Evolutionary conservation across 495 filamentous ascomycete genomes (phyloP), one percentile per base, ranked within the genome.

Genomic region (Lichenothelia convexa): DNA sequence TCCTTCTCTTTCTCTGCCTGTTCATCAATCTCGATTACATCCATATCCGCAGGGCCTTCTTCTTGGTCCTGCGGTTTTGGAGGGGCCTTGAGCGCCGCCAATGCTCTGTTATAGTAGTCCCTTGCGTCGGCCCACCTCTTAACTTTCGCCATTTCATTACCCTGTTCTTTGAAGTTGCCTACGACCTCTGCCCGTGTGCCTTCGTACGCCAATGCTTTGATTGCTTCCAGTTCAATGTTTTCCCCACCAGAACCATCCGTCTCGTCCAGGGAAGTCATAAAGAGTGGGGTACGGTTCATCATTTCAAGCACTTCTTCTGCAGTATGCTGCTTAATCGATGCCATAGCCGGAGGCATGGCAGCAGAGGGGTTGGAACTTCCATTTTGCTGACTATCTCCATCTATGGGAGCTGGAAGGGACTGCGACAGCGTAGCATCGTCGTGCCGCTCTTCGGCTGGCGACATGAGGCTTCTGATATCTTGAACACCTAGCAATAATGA

Each of bases 251-350:
- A 48, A 32, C 46, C 68, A 18, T 63, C 65, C 9, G 67, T 63
- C 42, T 86, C 76, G 43, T 83, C 79, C 8, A 94, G 68, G 43
- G 76, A 69, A 4, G 81, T 94, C 89, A 97, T 97, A 62, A 97
- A 97, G 20, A 97, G 63, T 4, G 91, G 89, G 9, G 71, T 73
- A 46, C 74, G 70, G 50, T 84, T 85, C 56, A 93, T 63, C 45
- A 84, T 75, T 18, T 66, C 62, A 17, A 79, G 51, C 9, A 89
- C 61, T 43, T 91, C 78, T 24, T 81, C 75, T 1, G 70, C 62
- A 2, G 75, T 71, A 53, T 80, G 69, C 41, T 67, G 65, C 15
- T 61, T 56, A 20, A 71, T 57, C 26, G 68, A 62, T 3, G 70
- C 70, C 59, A 76, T 63, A 17, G 50, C 60, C 0, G 78, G 75